Conservation (phyloP, 306 rosid species). For the Alnus glutinosa region DNA sequence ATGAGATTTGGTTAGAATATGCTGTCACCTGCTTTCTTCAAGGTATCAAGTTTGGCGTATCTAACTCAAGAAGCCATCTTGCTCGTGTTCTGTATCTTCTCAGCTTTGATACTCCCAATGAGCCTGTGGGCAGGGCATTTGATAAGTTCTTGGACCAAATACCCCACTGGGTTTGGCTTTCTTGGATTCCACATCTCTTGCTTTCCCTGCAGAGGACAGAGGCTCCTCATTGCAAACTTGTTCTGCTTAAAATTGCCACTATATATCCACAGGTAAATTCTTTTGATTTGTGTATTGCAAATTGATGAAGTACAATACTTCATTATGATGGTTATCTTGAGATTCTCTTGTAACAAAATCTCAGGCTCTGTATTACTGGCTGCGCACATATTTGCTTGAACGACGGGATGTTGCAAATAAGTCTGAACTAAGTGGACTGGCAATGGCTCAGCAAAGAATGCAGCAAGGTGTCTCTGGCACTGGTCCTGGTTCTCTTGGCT, state of each 20-base stretch:
- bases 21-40: conserved; percentile 96
- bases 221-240: conserved; percentile 95
- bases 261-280: conserved; percentile 86
- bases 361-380: conserved; percentile 98
- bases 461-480: conserved; percentile 73
- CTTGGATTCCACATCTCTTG: conserved; percentile 99
- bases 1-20: conserved; percentile 96
- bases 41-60: conserved; percentile 90
- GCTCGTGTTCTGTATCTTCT: conserved; percentile 97
- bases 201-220: conserved; percentile 97
- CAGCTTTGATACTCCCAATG: conserved; percentile 89
- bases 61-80: conserved; percentile 95
- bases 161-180: conserved; percentile 99
- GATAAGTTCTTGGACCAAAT: conserved; percentile 88
- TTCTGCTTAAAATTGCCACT: conserved; percentile 82
- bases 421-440: conserved; percentile 84
- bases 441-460: conserved; percentile 92
- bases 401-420: conserved; percentile 98
- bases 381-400: conserved; percentile 95
- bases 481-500: conserved; percentile 52
- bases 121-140: conserved; percentile 91
- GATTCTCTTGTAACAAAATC: conserved; percentile 28
- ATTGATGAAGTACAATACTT: conserved; percentile 1
- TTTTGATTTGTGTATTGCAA: conserved; percentile 14
- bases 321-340: conserved; percentile 11